Evolutionary conservation across 169 alveolate genomes (phyloP).

Genomic region (Babesia bigemina): DNA sequence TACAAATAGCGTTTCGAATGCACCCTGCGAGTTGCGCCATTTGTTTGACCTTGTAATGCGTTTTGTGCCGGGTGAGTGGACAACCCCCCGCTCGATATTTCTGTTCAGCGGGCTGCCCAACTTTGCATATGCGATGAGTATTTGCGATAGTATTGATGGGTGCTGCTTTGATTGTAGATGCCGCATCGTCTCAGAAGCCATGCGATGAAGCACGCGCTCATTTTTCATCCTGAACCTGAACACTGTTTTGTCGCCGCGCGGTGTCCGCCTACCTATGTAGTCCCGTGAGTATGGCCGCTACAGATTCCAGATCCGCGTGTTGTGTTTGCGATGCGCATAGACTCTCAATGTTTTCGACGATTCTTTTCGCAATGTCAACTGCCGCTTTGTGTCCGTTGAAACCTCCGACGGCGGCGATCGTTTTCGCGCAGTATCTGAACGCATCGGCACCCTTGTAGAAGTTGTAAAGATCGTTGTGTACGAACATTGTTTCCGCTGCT

Average conservation of each 20-base stretch:
- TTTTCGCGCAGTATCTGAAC: conserved; percentile 6
- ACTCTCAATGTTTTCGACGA: neutral
- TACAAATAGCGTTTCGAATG: neutral
- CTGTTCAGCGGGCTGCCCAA: conserved; percentile 21
- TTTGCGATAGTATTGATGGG: conserved; percentile 9
- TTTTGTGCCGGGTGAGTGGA: conserved; percentile 17
- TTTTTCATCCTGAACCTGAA: conserved; percentile 37
- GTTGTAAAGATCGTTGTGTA: conserved; percentile 15
- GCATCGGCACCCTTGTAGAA: conserved; percentile 12
- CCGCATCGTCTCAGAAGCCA: conserved; percentile 5
- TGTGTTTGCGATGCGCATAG: neutral
- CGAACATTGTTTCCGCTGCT: neutral
- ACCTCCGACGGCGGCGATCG: conserved; percentile 14
- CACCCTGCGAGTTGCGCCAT: neutral
- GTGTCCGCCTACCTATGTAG: conserved; percentile 9
- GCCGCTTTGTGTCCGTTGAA: conserved; percentile 36
- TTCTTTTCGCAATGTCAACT: conserved; percentile 13
- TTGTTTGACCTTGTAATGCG: conserved; percentile 13
- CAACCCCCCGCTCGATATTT: conserved; percentile 8
- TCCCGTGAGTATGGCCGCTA: conserved; percentile 11
- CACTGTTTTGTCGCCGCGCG: neutral
- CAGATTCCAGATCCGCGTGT: conserved; percentile 5
- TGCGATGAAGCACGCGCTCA: neutral
- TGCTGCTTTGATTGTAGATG: neutral
- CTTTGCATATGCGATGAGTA: conserved; percentile 26